Evolutionary conservation across 164 flowering plant genomes (phyloP).

Genomic region (Liriodendron chinense): DNA sequence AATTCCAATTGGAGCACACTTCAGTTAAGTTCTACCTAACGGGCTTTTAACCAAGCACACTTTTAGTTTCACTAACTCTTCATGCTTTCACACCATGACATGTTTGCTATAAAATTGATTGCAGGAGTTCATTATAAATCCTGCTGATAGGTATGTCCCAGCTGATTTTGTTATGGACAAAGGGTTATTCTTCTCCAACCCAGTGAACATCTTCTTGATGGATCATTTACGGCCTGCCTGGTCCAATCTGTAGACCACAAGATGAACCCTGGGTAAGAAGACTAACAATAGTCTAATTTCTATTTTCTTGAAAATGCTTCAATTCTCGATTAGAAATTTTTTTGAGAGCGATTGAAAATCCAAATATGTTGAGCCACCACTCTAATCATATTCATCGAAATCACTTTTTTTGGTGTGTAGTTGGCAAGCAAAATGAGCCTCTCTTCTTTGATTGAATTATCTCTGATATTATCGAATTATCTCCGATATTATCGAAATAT

Average conservation of each 20-base stretch:
- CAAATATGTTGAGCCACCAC: too few relatives aligned
- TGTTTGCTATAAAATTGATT: background rate
- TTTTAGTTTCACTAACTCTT: background rate
- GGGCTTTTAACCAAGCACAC: background rate
- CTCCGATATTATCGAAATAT: too few relatives aligned
- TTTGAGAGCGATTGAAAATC: too few relatives aligned
- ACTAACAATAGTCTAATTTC: too few relatives aligned
- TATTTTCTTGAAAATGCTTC: too few relatives aligned
- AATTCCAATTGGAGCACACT: too few relatives aligned
- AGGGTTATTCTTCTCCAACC: conserved; percentile 77
- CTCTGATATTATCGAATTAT: too few relatives aligned
- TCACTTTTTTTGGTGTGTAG: too few relatives aligned
- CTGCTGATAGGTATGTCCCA: conserved; percentile 61
- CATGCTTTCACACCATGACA: background rate
- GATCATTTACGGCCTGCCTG: conserved; percentile 93
- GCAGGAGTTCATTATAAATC: conserved; percentile 77
- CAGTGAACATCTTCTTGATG: conserved; percentile 82
- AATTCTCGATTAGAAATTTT: too few relatives aligned
- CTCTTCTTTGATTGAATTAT: too few relatives aligned
- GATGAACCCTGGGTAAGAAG: background rate
- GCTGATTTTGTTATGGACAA: conserved; percentile 45
- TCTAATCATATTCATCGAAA: too few relatives aligned
- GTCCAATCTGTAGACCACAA: conserved; percentile 24
- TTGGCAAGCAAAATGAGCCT: too few relatives aligned
- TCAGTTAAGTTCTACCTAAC: background rate